Conservation (phyloP, 2,329 filamentous ascomycete genomes). For the Elsinoe perseae region DNA sequence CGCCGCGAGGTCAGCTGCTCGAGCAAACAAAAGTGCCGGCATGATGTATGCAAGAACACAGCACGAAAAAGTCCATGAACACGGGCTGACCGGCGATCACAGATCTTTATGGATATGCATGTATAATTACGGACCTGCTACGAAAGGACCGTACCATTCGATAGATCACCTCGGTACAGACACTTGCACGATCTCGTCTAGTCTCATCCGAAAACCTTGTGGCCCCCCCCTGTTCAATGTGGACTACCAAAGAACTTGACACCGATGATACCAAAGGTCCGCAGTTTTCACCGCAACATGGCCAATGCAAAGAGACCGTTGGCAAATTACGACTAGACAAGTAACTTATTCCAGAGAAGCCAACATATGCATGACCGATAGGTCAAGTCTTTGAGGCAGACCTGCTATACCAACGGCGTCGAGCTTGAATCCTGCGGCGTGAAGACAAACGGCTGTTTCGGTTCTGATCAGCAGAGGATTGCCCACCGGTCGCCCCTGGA, state of each 20-base stretch:
- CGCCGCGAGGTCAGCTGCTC: neutral
- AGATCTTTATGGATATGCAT: slow-evolving; percentile 9
- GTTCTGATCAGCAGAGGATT: neutral
- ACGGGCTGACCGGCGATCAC: slow-evolving; percentile 4
- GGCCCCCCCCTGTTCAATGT: neutral
- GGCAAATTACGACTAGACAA: neutral
- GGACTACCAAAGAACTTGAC: neutral
- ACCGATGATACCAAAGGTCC: neutral
- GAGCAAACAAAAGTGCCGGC: slow-evolving; percentile 11
- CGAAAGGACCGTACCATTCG: neutral
- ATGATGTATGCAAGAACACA: slow-evolving; percentile 1
- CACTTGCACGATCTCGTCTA: neutral
- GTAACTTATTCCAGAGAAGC: neutral
- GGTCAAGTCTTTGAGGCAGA: neutral
- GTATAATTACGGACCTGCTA: slow-evolving; percentile 2
- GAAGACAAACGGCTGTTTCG: slow-evolving; percentile 9
- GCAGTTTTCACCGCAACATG: neutral
- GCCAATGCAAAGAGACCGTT: neutral
- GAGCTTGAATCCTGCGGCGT: slow-evolving; percentile 1
- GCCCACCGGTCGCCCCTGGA: neutral
- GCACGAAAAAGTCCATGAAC: neutral
- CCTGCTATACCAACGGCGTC: neutral
- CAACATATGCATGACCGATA: neutral
- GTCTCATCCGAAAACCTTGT: neutral
- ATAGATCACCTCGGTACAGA: neutral